Evolutionary conservation across 2,329 filamentous ascomycete species (phyloP), one percentile per base, ranked within the genome.

Genomic region (Aspergillus pseudoglaucus): DNA sequence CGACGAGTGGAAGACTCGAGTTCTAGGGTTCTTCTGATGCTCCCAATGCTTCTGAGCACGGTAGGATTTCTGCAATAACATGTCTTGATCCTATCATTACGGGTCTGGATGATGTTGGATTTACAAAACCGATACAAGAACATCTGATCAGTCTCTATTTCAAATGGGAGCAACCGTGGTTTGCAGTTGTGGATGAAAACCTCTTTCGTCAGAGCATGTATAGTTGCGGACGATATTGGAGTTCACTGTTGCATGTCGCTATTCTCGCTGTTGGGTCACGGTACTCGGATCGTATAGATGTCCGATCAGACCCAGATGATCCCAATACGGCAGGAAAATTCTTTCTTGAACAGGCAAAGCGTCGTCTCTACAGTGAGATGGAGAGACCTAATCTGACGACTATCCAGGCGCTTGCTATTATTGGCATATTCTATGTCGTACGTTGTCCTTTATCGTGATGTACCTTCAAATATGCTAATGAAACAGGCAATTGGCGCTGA

Each of bases 151-250:
- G 66, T 22, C 44, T 68, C 1, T 70, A 67, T 44, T 71, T 70
- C 40, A 51, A 53, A 9, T 71, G 67, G 61, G 64, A 70, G 18
- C 61, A 66, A 10, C 66, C 67, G 0, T 69, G 67, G 64, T 56
- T 53, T 14, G 64, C 67, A n/a, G 49, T 68, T 0, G 58, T 69
- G 1, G 60, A 70, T 27, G 68, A 71, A 38, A 46, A 39, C 4
- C 52, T 70, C 0, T 71, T 70, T 46, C 59, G 67, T 14, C 49
- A 66, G 4, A 63, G 61, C 30, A 51, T 57, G 47, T 48, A 47
- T 3, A 46, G 15, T 17, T 48, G 54, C 1, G 66, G 65, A 0
- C 53, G 61, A 8, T 69, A 62, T 42, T 66, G 54, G 35, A 68
- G 59, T 20, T 58, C 58, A 1, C 51, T 68, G 3, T 55, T 69